These are phyloP conservation scores for Austroboletus niveus DNA, from an alignment of 1,284 basidiomycete genomes.

Conservation along the genomic window DNA sequence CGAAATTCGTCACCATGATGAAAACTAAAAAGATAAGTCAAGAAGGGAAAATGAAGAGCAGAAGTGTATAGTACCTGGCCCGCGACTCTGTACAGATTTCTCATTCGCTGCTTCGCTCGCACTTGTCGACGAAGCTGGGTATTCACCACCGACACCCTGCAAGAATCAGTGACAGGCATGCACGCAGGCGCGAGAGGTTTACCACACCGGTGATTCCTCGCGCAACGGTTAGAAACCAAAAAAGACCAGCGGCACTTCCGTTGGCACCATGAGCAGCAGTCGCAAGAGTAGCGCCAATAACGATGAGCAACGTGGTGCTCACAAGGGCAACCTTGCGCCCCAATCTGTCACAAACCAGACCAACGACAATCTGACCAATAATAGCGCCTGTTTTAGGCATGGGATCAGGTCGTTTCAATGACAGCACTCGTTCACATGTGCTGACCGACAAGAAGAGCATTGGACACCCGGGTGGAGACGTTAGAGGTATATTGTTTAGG, in stretches of 20 bases:
- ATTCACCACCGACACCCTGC: slow-evolving; percentile 75
- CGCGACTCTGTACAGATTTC: slow-evolving; percentile 57
- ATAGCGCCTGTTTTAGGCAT: slow-evolving; percentile 49
- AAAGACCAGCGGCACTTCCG: slow-evolving; percentile 58
- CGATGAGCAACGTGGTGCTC: slow-evolving; percentile 67
- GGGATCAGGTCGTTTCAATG: slow-evolving; percentile 10
- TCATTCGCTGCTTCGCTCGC: slow-evolving; percentile 77
- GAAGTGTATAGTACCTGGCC: slow-evolving; percentile 45
- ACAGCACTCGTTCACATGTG: slow-evolving; percentile 16
- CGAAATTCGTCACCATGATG: slow-evolving; percentile 76
- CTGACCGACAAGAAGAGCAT: slow-evolving; percentile 69
- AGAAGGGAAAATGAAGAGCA: not conserved
- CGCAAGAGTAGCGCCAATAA: slow-evolving; percentile 67
- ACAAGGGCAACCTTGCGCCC: slow-evolving; percentile 75
- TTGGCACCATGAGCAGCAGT: slow-evolving; percentile 69
- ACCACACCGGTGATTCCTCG: slow-evolving; percentile 72
- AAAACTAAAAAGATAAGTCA: slow-evolving; percentile 43
- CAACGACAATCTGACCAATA: slow-evolving; percentile 67
- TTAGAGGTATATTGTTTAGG: slow-evolving; percentile 55
- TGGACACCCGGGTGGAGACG: slow-evolving; percentile 71
- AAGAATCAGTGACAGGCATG: slow-evolving; percentile 4
- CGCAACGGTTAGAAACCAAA: slow-evolving; percentile 78
- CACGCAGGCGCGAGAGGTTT: slow-evolving; percentile 22
- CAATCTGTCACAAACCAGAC: slow-evolving; percentile 67
- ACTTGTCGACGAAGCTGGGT: slow-evolving; percentile 67